These are phyloP conservation scores for Davidsoniella neocaledoniae DNA, from an alignment of 2,329 filamentous ascomycete species.

Conservation along the genomic window DNA sequence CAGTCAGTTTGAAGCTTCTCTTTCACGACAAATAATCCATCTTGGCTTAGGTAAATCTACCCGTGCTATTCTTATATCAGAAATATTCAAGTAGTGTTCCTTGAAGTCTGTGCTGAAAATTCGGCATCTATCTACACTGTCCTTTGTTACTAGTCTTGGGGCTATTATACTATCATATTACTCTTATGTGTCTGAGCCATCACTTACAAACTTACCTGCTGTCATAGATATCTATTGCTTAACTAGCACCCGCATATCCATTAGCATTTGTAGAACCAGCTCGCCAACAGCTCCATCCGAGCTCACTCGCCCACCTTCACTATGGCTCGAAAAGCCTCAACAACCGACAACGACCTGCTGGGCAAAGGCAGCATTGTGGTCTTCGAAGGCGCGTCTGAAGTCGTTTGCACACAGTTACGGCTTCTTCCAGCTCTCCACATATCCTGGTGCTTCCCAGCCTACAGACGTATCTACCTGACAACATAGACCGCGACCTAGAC, in stretches of 20 bases:
- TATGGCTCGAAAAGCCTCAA: slow-evolving; percentile 24
- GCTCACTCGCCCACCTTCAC: slow-evolving; percentile 21
- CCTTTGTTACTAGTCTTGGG: too few species aligned
- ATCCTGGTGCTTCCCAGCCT: slow-evolving; percentile 39
- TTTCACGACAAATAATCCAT: too few species aligned
- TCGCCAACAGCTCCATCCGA: slow-evolving; percentile 20
- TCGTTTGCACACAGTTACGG: slow-evolving; percentile 40
- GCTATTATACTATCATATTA: too few species aligned
- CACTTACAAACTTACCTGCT: too few species aligned
- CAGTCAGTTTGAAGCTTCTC: too few species aligned
- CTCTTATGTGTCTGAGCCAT: too few species aligned
- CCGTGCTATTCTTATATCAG: too few species aligned
- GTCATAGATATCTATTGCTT: too few species aligned
- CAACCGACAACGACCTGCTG: slow-evolving; percentile 7
- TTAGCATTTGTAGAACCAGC: slow-evolving; percentile 22
- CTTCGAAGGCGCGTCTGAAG: slow-evolving; percentile 39
- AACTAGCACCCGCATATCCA: neutral
- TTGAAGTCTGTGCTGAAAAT: too few species aligned
- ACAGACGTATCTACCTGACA: slow-evolving; percentile 27
- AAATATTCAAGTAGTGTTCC: too few species aligned
- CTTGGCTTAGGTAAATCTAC: too few species aligned
- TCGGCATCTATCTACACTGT: too few species aligned
- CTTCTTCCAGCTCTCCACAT: slow-evolving; percentile 42
- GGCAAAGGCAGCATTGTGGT: slow-evolving; percentile 36
- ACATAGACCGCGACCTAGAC: slow-evolving; percentile 18